Evolutionary conservation across 805 yeast genomes (phyloP), one percentile per base, ranked within the genome.

Genomic region (Blastobotrys attinorum): DNA sequence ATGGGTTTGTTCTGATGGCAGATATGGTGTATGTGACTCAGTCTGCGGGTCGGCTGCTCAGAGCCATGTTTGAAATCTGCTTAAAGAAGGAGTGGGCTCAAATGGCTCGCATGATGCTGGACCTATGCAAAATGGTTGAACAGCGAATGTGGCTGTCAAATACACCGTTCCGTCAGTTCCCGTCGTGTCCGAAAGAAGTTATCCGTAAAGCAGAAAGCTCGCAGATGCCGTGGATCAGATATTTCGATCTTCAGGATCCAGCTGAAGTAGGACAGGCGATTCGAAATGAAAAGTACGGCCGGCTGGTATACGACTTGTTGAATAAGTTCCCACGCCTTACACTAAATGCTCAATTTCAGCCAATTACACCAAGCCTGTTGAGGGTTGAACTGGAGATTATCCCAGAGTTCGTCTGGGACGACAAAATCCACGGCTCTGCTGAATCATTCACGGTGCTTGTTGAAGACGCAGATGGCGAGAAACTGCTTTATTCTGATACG

Each of bases 1-100:
- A 83, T 0, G 97, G 97, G 0, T 85, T 86, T 65, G 96, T 97
- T 0, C 64, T 94, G 47, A 78, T 83, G 73, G 79, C 96, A 0
- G 99, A 92, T 66, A 87, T 89, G 96, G 72, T 86, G 2, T 92
- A 85, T 58, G 77, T 92, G 33, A 83, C 92, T 0, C 97, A 92
- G 61, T 86, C 94, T 33, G 97, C 96, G 1, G 90, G 94, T 2
- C 73, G 99, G 57, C 62, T 92, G 31, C 68, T 89, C 44, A 67
- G 97, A 45, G 97, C 97, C 0, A 73, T 94, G 49, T 79, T 75
- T 59, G 96, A 90, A 57, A 76, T 92, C 27, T 75, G 84, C 7
- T 52, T 84, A 37, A 69, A 72, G 42, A 83, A 80, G 51, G 72
- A 73, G 8, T 88, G 95, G 94, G 72, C 96, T 0, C 58, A 67